Base-by-base conservation (phyloP, 2,329 filamentous ascomycete genomes). In the Aspergillus arachidicola region DNA sequence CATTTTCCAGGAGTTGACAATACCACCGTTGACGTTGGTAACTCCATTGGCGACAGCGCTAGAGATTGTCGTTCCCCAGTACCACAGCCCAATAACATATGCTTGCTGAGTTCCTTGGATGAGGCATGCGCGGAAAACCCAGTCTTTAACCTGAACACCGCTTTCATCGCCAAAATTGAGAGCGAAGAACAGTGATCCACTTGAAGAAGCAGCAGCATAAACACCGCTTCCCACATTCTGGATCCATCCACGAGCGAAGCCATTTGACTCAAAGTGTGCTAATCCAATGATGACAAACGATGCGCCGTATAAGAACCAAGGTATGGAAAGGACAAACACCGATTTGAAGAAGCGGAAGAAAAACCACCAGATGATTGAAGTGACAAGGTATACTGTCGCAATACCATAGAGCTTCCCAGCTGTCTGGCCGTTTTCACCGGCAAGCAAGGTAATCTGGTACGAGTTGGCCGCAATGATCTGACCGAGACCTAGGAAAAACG, bases 91-190 rank as follows among this genome's bases (percentile, higher is more conserved):
- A 28, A 87, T 84, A 57, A 89, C 82, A 73, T 90, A 91, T 65
- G 88, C 79, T 71, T 90, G 88, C 70, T 90, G 88, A 7, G 87
- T 87, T 48, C 88, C 88, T 72, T 90, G 87, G 58, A 91, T 88
- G 14, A 87, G 74, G 69, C 87, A 88, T 19, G 88, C 88, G 61
- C 88, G 84, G 76, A 87, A 88, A n/a, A 88, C 86, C 87, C 87
- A 90, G 41, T 86, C 82, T 71, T 85, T 87, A 50, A 89, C 84
- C 7, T 87, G 86, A 3, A 85, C 83, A 54, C 87, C 87, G 48
- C 84, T 86, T 78, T 89, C 86, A 67, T 86, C 85, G 61, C 87
- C 87, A 69, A 89, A 90, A 74, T 90, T 90, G 57, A 89, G 82
- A 2, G 87, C 84, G 69, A 91, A 91, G 78, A 87, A 89, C 62